Conservation (phyloP, 352 stramenopile genomes). For the Pythium scleroteichum region DNA sequence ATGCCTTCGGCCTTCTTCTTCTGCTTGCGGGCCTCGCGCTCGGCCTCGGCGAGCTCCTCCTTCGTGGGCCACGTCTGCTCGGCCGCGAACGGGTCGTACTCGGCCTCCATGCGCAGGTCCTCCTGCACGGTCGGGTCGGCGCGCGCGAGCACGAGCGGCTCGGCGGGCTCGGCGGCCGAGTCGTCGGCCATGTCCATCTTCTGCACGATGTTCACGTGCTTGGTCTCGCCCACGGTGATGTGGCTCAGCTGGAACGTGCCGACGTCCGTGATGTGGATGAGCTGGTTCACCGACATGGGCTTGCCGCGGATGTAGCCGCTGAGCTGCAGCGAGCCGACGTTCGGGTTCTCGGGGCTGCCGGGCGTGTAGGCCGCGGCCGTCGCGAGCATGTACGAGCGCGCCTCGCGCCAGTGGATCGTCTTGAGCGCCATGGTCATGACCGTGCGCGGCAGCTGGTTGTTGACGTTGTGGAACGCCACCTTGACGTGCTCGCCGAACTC, state of each 20-base stretch:
- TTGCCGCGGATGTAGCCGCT: constrained; percentile 96
- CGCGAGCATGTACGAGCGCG: constrained; percentile 87
- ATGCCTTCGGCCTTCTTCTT: constrained; percentile 61
- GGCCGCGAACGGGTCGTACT: constrained; percentile 93
- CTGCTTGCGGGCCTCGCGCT: constrained; percentile 61
- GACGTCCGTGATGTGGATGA: constrained; percentile 96
- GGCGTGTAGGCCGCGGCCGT: constrained; percentile 67
- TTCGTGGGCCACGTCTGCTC: constrained; percentile 98
- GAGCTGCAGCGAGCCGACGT: constrained; percentile 75
- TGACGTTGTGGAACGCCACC: constrained; percentile 73
- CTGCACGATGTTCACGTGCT: constrained; percentile 41
- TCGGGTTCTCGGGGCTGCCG: constrained; percentile 47
- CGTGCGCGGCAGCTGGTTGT: constrained; percentile 76
- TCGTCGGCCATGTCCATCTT: constrained; percentile 46
- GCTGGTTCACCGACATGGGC: constrained; percentile 93
- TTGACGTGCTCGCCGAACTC: constrained; percentile 89
- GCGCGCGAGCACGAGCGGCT: constrained; percentile 63
- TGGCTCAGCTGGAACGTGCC: constrained; percentile 92
- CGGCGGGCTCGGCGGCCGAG: constrained; percentile 11
- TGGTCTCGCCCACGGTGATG: constrained; percentile 56
- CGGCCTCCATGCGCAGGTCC: constrained; percentile 86
- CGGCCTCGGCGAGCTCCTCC: constrained; percentile 93
- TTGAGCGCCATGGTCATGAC: constrained; percentile 81
- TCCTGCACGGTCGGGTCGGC: constrained; percentile 65
- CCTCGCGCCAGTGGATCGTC: constrained; percentile 88